Conservation (phyloP, 2,329 filamentous ascomycete genomes). For the Ophiostoma montium region DNA sequence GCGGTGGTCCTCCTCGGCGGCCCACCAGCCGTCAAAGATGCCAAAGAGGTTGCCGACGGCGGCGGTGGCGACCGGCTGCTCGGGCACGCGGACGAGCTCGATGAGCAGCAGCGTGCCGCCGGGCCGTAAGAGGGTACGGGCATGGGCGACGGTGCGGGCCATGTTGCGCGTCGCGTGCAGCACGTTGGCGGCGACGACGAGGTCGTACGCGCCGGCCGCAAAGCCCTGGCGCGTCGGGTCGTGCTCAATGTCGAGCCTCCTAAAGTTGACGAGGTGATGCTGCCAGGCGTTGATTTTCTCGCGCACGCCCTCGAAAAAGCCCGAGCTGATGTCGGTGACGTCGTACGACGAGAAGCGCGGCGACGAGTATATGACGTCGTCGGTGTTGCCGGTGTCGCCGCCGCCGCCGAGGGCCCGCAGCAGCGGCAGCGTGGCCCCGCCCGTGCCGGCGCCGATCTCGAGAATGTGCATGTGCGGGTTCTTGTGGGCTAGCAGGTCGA, state of each 20-base stretch:
- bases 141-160: slow-evolving; percentile 14
- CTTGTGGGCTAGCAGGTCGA: slow-evolving; percentile 14
- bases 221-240: slow-evolving; percentile 22
- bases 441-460: slow-evolving; percentile 24
- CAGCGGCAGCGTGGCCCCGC: slow-evolving; percentile 16
- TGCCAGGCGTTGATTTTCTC: slow-evolving; percentile 17
- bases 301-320: slow-evolving; percentile 24
- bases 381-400: background rate
- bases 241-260: slow-evolving; percentile 19
- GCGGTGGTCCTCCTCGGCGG: slow-evolving; percentile 10
- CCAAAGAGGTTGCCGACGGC: slow-evolving; percentile 13
- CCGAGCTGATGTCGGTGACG: slow-evolving; percentile 27
- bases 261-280: slow-evolving; percentile 5
- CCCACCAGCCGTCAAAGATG: slow-evolving; percentile 14
- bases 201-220: slow-evolving; percentile 17
- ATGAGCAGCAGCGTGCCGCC: slow-evolving; percentile 12
- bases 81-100: slow-evolving; percentile 11
- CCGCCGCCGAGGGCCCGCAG: slow-evolving; percentile 7
- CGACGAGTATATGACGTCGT: too few species aligned
- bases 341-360: slow-evolving; percentile 20
- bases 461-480: slow-evolving; percentile 21
- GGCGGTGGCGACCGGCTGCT: slow-evolving; percentile 9
- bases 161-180: slow-evolving; percentile 19
- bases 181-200: slow-evolving; percentile 22
- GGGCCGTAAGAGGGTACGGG: slow-evolving; percentile 16